Conservation (phyloP, 352 stramenopile genomes). For the Phytophthora foliorum region DNA sequence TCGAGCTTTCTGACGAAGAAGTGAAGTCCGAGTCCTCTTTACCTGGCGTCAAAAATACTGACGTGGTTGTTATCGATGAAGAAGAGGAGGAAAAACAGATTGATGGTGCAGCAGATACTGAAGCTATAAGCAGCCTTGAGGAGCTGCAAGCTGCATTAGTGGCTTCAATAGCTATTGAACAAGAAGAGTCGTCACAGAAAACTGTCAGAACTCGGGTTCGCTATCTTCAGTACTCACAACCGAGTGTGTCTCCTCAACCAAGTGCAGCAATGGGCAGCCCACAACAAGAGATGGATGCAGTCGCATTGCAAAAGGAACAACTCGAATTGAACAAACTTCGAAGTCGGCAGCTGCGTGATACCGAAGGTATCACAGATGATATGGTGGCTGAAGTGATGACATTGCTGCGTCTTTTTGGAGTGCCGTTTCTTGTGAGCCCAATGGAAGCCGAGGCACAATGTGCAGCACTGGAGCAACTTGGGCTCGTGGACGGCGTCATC, state of each 20-base stretch:
- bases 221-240: constrained; percentile 60
- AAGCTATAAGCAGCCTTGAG: constrained; percentile 31
- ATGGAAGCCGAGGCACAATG: constrained; percentile 99
- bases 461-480: constrained; percentile 95
- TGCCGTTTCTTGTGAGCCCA: constrained; percentile 99
- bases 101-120: neutral
- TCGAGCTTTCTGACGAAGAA: constrained; percentile 32
- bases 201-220: constrained; percentile 25
- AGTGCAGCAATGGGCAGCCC: constrained; percentile 18
- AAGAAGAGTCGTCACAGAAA: constrained; percentile 24
- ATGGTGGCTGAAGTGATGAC: constrained; percentile 98
- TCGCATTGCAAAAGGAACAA: constrained; percentile 64
- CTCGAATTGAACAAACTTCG: constrained; percentile 80
- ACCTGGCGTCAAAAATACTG: constrained; percentile 3
- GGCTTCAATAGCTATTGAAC: constrained; percentile 48
- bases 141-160: constrained; percentile 44
- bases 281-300: constrained; percentile 40
- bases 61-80: constrained; percentile 41
- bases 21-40: constrained; percentile 8
- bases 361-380: constrained; percentile 96
- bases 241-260: constrained; percentile 10
- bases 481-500: constrained; percentile 98
- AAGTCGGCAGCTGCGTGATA: constrained; percentile 88
- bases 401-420: constrained; percentile 97
- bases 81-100: constrained; percentile 27